These are phyloP conservation scores for Entomortierella beljakovae DNA, from an alignment of 192 early-diverging fungal species.

Conservation along the genomic window DNA sequence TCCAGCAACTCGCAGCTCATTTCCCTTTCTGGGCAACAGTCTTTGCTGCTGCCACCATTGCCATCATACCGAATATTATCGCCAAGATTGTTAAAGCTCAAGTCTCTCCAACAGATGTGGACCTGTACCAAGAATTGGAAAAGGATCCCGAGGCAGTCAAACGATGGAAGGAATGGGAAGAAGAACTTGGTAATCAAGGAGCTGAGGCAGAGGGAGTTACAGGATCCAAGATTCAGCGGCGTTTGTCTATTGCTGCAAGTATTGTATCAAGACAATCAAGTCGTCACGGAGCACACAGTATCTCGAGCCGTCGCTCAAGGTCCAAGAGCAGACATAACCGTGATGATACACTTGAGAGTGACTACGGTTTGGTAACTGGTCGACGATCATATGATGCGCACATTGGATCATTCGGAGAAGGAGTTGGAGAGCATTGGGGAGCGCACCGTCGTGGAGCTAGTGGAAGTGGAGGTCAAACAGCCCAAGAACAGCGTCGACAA, in stretches of 20 bases:
- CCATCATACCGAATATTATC: slow-evolving; percentile 63
- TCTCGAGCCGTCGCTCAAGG: slow-evolving; percentile 23
- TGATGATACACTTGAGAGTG: slow-evolving; percentile 4
- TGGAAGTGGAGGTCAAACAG: slow-evolving; percentile 24
- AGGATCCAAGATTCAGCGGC: slow-evolving; percentile 49
- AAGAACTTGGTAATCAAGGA: slow-evolving; percentile 44
- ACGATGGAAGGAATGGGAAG: slow-evolving; percentile 55
- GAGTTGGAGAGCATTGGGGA: slow-evolving; percentile 14
- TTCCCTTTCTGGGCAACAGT: slow-evolving; percentile 69
- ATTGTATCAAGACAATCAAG: slow-evolving; percentile 47
- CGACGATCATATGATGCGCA: slow-evolving; percentile 9
- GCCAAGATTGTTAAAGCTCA: slow-evolving; percentile 55
- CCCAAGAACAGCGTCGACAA: slow-evolving; percentile 4
- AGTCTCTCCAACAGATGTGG: slow-evolving; percentile 53
- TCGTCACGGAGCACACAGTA: slow-evolving; percentile 2
- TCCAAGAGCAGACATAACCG: slow-evolving; percentile 1
- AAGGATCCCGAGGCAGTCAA: slow-evolving; percentile 55
- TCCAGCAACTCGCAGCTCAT: slow-evolving; percentile 55
- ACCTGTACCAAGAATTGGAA: slow-evolving; percentile 58
- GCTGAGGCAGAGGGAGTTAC: slow-evolving; percentile 51
- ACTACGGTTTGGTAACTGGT: neutral
- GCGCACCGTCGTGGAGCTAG: slow-evolving; percentile 28
- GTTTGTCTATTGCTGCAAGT: slow-evolving; percentile 51
- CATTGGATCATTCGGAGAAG: slow-evolving; percentile 17
- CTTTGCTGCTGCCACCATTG: slow-evolving; percentile 65